These are phyloP conservation scores for Avena eriantha DNA, from an alignment of 176 grass and related monocot genomes.

Conservation along the genomic window DNA sequence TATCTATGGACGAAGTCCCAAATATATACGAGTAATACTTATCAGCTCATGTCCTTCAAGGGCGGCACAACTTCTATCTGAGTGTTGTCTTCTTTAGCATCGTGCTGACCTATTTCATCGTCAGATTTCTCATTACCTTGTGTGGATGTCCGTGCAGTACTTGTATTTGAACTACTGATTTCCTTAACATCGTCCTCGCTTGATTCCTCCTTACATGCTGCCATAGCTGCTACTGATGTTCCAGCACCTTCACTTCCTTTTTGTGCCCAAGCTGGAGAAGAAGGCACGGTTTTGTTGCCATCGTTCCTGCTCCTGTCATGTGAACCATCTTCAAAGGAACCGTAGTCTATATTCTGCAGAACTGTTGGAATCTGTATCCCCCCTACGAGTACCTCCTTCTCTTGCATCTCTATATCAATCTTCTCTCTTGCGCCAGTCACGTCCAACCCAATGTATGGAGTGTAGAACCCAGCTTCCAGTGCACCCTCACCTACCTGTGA, in stretches of 20 bases:
- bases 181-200: constrained; percentile 21
- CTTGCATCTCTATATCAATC: constrained; percentile 46
- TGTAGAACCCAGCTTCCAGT: constrained; percentile 55
- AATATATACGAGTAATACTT: constrained; percentile 9
- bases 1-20: constrained; percentile 4
- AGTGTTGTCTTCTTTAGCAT: constrained; percentile 26
- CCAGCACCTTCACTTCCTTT: constrained; percentile 36
- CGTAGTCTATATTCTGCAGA: constrained; percentile 74
- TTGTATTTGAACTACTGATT: constrained; percentile 41
- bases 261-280: constrained; percentile 32
- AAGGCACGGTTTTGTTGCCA: neutral
- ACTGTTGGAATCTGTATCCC: constrained; percentile 62
- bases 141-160: neutral
- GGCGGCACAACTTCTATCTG: neutral
- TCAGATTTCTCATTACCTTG: constrained; percentile 30
- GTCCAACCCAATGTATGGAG: constrained; percentile 55
- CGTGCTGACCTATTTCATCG: constrained; percentile 5
- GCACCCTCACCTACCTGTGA: constrained; percentile 57
- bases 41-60: constrained; percentile 14
- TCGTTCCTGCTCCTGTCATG: constrained; percentile 24
- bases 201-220: constrained; percentile 34
- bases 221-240: constrained; percentile 40
- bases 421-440: constrained; percentile 44
- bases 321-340: constrained; percentile 52
- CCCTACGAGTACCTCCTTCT: constrained; percentile 36